phyloP scores from a whole-genome alignment of 225 moss, liverwort and hornwort species.

The Rhytidiadelphus loreus region DNA sequence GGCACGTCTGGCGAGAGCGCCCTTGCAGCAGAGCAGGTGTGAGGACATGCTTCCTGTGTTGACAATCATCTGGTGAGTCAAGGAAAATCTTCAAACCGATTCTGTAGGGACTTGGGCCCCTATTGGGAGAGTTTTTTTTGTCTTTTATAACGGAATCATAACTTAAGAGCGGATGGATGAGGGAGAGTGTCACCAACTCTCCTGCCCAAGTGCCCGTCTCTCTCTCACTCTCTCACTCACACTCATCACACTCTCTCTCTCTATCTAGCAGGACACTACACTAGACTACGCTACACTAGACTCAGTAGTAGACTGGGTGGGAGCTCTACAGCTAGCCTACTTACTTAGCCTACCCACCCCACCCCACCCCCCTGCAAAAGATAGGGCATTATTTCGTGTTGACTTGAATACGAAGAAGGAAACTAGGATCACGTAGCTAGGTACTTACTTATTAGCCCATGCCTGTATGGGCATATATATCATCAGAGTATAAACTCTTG shows the following conservation, averaged over 20 bases:
- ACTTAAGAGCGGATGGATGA: neutral
- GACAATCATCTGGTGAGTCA: constrained; percentile 15
- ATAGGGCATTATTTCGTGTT: neutral
- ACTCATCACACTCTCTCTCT: neutral
- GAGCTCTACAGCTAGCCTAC: neutral
- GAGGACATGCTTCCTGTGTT: constrained; percentile 20
- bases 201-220: neutral
- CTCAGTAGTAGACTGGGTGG: too few relatives aligned
- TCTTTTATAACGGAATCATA: constrained; percentile 15
- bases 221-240: neutral
- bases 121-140: neutral
- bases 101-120: constrained; percentile 12
- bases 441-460: neutral
- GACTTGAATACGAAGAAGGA: neutral
- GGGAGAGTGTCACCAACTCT: neutral
- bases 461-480: neutral
- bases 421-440: neutral
- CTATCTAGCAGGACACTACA: neutral
- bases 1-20: neutral
- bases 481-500: neutral
- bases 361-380: neutral
- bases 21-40: neutral
- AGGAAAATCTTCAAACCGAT: constrained; percentile 14
- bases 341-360: neutral
- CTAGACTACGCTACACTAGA: neutral